Evolutionary conservation across 192 early-diverging fungal genomes (phyloP).

Genomic region (Backusella circina): DNA sequence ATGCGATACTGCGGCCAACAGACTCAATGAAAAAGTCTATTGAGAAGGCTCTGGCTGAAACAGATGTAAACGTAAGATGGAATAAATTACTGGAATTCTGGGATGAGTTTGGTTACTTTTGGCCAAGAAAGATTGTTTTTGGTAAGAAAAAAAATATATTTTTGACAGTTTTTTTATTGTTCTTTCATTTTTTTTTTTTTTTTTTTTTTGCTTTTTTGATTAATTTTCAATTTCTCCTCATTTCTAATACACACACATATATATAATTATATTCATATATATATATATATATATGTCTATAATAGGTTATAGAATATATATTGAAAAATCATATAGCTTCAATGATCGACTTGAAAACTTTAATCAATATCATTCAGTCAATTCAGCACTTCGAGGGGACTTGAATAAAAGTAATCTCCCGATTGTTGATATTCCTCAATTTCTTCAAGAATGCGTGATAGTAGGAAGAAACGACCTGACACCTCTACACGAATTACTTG

Average conservation of each 20-base stretch:
- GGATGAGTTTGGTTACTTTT: neutral
- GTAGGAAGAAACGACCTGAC: neutral
- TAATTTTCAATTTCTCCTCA: neutral
- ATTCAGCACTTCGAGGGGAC: neutral
- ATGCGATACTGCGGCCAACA: neutral
- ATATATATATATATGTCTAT: neutral
- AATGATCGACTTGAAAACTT: neutral
- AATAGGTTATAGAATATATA: neutral
- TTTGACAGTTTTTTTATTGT: neutral
- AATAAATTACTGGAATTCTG: neutral
- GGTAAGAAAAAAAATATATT: neutral
- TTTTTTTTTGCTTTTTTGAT: neutral
- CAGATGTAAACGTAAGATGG: neutral
- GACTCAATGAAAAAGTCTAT: neutral
- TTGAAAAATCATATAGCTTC: neutral
- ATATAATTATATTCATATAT: neutral
- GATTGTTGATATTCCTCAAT: neutral
- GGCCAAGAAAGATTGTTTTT: neutral
- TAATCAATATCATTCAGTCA: neutral
- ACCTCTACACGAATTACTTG: neutral
- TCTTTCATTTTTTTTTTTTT: neutral
- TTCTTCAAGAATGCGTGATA: neutral
- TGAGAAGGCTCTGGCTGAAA: neutral
- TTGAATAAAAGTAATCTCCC: neutral
- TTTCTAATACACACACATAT: neutral